Evolutionary conservation across 2,329 filamentous ascomycete genomes (phyloP), one percentile per base, ranked within the genome.

Genomic region (Stromatinia cepivora): DNA sequence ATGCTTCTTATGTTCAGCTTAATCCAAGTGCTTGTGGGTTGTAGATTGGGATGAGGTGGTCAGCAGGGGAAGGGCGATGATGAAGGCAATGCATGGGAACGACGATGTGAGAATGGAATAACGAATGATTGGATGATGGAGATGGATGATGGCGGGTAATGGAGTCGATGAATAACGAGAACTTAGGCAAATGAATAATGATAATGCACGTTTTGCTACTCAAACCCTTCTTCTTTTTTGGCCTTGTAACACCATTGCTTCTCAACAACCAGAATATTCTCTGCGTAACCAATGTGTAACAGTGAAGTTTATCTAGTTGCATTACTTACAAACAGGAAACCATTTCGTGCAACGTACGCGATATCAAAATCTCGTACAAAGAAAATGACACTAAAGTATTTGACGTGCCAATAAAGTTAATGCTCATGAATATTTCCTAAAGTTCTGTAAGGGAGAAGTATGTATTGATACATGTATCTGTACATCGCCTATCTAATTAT

Each of bases 1-100:
- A 87, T 39, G 87, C 85, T 39, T 73, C 75, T 8, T 83, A 82
- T 36, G 77, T 75, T 45, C 80, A 84, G 79, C 82, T 86, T 54
- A 78, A 74, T 34, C 69, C 75, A 53, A 80, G 75, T 71, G 78
- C 79, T 73, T 89, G 87, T 76, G 80, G 79, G 25, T 67, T 81
- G 71, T 69, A 69, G 39, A 45, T 45, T 45, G 34, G 45, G 9
- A 15, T 50, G 15, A 25, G n/a, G 45, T 5, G 22, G 3, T 36
- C 10, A 10, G 8, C 5, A 42, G 39, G 15, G 13, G 39, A 42
- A 17, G 15, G 15, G 17, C 39, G 15, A 42, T 42, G 17, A 20
- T 36, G 54, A 39, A 36, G n/a, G 34, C 54, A 36, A 15, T 15
- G 34, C 34, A 39, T n/a, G 54, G 54, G 22, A 15, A 36, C 22